Conservation (phyloP, 2,329 filamentous ascomycete genomes). For the Gremmenia infestans region DNA sequence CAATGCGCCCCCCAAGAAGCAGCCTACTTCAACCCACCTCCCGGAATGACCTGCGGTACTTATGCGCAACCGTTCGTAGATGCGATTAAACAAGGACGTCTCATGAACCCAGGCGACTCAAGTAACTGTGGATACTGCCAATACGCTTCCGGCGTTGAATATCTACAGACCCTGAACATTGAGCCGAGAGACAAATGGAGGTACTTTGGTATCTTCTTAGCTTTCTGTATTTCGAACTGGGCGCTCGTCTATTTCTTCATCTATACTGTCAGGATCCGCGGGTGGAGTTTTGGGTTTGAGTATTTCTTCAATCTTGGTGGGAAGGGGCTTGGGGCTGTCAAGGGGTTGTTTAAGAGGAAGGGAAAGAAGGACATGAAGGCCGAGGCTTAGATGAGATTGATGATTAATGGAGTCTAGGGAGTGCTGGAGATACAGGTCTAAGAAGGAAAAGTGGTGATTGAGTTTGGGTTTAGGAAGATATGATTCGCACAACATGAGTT, state of each 20-base stretch:
- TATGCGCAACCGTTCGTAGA: constrained; percentile 59
- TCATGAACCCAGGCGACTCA: constrained; percentile 56
- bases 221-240: constrained; percentile 68
- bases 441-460: too few species aligned
- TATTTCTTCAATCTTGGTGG: constrained; percentile 47
- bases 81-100: constrained; percentile 48
- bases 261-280: constrained; percentile 64
- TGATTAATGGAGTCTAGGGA: background rate
- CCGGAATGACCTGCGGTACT: constrained; percentile 55
- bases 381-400: background rate
- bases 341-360: constrained; percentile 24
- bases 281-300: constrained; percentile 67
- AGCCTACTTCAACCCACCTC: constrained; percentile 60
- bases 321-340: constrained; percentile 34
- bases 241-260: constrained; percentile 71
- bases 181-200: constrained; percentile 59
- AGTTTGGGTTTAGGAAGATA: too few species aligned
- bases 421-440: too few species aligned
- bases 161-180: constrained; percentile 53
- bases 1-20: constrained; percentile 48
- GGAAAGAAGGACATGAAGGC: constrained; percentile 4
- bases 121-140: constrained; percentile 65
- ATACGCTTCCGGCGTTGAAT: constrained; percentile 57
- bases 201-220: constrained; percentile 67
- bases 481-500: background rate